These are phyloP conservation scores for Aspergillus tubingensis DNA, from an alignment of 2,329 filamentous ascomycete genomes.

Conservation along the genomic window DNA sequence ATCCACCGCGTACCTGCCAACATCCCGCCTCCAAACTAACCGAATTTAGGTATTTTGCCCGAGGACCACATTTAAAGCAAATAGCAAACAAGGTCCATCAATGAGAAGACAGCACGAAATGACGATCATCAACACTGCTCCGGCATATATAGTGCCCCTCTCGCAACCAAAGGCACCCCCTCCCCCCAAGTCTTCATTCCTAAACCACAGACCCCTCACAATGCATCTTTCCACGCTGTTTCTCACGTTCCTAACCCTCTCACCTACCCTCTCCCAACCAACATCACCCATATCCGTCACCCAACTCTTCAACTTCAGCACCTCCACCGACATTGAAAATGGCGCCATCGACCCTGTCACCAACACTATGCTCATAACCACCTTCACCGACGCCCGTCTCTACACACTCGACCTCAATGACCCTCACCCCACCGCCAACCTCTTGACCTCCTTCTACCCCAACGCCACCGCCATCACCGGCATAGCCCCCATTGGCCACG, in stretches of 20 bases:
- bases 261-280: neutral
- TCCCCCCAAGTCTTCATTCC: neutral
- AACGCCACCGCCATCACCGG: conserved; percentile 21
- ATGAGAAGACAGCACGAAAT: too few relatives aligned
- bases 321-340: conserved; percentile 17
- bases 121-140: neutral
- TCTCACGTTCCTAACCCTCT: neutral
- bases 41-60: too few relatives aligned
- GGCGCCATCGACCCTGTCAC: conserved; percentile 17
- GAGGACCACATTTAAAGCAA: too few relatives aligned
- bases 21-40: too few relatives aligned
- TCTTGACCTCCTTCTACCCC: conserved; percentile 15
- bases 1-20: too few relatives aligned
- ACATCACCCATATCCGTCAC: conserved; percentile 1
- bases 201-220: neutral
- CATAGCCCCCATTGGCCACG: conserved; percentile 20
- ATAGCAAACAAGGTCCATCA: too few relatives aligned
- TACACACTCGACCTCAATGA: conserved; percentile 15
- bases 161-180: neutral
- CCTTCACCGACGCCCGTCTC: conserved; percentile 17
- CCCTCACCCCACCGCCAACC: conserved; percentile 4
- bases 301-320: conserved; percentile 20
- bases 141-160: neutral
- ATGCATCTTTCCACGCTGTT: neutral
- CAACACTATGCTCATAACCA: conserved; percentile 21